These are phyloP conservation scores for Cinnamomum chago DNA, from an alignment of 164 flowering plant genomes.

Conservation along the genomic window DNA sequence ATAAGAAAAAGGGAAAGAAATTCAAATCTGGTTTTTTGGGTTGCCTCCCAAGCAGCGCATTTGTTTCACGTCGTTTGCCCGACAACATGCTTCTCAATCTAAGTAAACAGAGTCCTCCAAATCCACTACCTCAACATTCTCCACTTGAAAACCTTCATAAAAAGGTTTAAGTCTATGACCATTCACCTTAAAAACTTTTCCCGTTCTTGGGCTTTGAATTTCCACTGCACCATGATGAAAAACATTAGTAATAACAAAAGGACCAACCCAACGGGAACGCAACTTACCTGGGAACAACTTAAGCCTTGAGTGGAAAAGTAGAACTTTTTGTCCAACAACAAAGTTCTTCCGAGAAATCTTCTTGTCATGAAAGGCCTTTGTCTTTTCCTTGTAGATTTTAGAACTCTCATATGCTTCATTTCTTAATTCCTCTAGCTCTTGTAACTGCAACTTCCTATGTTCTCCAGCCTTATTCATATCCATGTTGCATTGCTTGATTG, in stretches of 20 bases:
- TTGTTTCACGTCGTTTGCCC: not conserved
- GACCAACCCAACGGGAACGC: slow-evolving; percentile 2
- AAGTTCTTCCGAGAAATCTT: not conserved
- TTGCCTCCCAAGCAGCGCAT: not conserved
- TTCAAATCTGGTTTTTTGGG: not conserved
- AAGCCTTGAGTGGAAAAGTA: not conserved
- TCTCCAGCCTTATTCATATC: too few relatives aligned
- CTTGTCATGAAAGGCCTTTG: not conserved
- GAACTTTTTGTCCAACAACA: not conserved
- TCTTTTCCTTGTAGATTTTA: too few relatives aligned
- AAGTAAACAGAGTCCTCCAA: not conserved
- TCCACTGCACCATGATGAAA: slow-evolving; percentile 3
- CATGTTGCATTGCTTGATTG: too few relatives aligned
- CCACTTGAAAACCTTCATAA: not conserved
- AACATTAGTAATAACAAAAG: slow-evolving; percentile 3
- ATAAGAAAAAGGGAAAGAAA: not conserved
- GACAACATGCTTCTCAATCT: too few relatives aligned
- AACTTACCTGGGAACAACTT: not conserved
- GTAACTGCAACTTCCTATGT: too few relatives aligned
- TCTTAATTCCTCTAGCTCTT: too few relatives aligned
- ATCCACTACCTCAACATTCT: not conserved
- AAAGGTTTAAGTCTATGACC: not conserved
- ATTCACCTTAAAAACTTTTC: not conserved
- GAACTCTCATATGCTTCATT: too few relatives aligned
- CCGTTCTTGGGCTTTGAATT: not conserved